phyloP scores from a whole-genome alignment of 805 yeast species.

The Wickerhamiella nectarea region DNA sequence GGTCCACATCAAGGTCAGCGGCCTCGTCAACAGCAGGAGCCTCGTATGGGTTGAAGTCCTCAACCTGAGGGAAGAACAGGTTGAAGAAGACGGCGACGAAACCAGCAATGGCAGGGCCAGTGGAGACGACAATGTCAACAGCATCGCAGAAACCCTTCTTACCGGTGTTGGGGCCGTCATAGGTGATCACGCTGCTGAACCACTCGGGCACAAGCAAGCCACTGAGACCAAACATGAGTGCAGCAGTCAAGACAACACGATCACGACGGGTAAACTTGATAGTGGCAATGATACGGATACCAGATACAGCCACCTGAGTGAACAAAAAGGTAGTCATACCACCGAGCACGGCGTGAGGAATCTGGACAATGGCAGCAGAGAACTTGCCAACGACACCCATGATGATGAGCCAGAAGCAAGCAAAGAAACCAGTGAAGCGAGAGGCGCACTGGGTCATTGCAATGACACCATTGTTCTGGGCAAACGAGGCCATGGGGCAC shows the following conservation, averaged over 20 bases:
- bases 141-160: slow-evolving; percentile 55
- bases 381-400: slow-evolving; percentile 85
- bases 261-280: slow-evolving; percentile 52
- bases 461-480: slow-evolving; percentile 91
- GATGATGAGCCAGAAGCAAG: slow-evolving; percentile 62
- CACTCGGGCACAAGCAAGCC: slow-evolving; percentile 50
- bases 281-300: slow-evolving; percentile 47
- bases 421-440: slow-evolving; percentile 66
- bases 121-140: slow-evolving; percentile 53
- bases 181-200: slow-evolving; percentile 53
- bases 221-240: slow-evolving; percentile 54
- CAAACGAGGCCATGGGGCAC: slow-evolving; percentile 86
- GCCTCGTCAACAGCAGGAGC: slow-evolving; percentile 1
- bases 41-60: slow-evolving; percentile 14
- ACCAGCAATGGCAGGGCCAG: slow-evolving; percentile 61
- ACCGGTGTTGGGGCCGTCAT: slow-evolving; percentile 44
- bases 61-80: slow-evolving; percentile 46
- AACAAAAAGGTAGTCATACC: slow-evolving; percentile 76
- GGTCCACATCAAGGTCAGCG: background rate
- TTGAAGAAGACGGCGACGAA: slow-evolving; percentile 49
- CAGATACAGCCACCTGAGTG: slow-evolving; percentile 65
- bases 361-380: slow-evolving; percentile 77
- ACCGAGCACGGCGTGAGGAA: slow-evolving; percentile 68
- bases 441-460: slow-evolving; percentile 86
- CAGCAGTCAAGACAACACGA: slow-evolving; percentile 54